Percentiles rank a stretch among this genome's conserved stretches.
Evolutionary conservation across 495 filamentous ascomycete genomes (phyloP).

Genomic region (Corynascus novoguineensis): DNA sequence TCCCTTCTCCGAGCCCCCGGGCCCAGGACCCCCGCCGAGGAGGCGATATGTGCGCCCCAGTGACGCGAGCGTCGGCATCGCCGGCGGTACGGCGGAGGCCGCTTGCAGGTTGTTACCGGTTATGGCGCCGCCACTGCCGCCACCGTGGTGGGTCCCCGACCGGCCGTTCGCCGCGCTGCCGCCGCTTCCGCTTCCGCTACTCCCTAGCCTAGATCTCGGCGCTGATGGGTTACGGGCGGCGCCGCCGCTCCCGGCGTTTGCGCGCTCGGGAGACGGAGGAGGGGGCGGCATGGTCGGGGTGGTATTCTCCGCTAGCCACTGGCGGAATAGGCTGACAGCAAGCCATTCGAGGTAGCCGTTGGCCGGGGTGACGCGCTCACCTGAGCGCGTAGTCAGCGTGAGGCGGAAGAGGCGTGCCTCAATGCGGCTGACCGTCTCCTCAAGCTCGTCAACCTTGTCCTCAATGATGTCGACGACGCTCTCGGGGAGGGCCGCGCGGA

Average conservation of each 20-base stretch:
- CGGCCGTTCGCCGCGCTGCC: constrained; percentile 28
- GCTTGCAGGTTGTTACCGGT: not conserved
- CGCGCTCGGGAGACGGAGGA: not conserved
- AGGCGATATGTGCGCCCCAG: constrained; percentile 67
- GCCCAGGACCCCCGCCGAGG: constrained; percentile 34
- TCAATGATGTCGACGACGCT: constrained; percentile 80
- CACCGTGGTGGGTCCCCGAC: constrained; percentile 20
- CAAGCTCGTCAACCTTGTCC: constrained; percentile 82
- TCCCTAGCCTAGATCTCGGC: constrained; percentile 4
- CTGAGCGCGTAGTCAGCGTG: constrained; percentile 68
- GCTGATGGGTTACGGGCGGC: constrained; percentile 22
- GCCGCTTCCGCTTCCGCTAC: constrained; percentile 31
- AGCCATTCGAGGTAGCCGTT: constrained; percentile 85
- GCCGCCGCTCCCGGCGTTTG: constrained; percentile 18
- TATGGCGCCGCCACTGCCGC: constrained; percentile 15
- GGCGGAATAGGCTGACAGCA: constrained; percentile 74
- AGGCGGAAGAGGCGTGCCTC: constrained; percentile 77
- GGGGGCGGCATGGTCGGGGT: constrained; percentile 57
- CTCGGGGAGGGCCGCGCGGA: constrained; percentile 64
- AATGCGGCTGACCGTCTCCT: constrained; percentile 59
- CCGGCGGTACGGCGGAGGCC: not conserved
- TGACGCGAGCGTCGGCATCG: constrained; percentile 40
- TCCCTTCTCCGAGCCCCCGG: constrained; percentile 36
- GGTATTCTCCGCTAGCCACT: constrained; percentile 86
- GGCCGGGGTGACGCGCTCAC: constrained; percentile 70